Base-by-base conservation (phyloP, 805 yeast genomes). In the Pichia thaimueangensis region DNA sequence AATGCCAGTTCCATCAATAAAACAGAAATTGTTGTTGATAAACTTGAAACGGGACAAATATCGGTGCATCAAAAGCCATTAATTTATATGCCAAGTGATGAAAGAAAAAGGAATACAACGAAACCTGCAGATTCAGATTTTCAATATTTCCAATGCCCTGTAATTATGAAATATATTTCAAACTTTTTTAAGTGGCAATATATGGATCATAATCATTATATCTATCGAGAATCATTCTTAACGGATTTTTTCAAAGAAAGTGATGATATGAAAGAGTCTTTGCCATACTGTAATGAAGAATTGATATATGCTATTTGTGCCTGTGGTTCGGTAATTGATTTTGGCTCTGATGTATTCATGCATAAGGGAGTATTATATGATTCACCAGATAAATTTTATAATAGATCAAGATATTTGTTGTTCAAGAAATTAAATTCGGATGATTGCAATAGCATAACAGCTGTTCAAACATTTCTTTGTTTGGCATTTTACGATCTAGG, bases 401-500 rank as follows among this genome's bases (percentile, higher is more conserved):
- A 64, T 31, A 73, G 65, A 45, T 76, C 82, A 12, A 72, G 71
- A 48, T 30, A 55, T 5, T 49, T 64, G 25, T 52, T 74, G 3
- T 56, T 77, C 33, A 25, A 41, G 20, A 40, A 40, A 17, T 17
- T 27, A 12, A 45, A 45, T n/a, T 59, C 60, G 31, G 19, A 33
- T 10, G 60, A 65, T 39, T 59, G 71, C 21, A 68, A 71, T 27
- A 61, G 69, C 7, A 74, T 78, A 17, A 68, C 82, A 0, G 70
- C 78, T 0, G 66, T 78, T 8, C 85, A 78, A 54, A 71, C 81
- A 21, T 68, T 73, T 39, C 60, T 78, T n/a, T 64, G 79, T 27
- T 59, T 78, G 13, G 77, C 82, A 8, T 73, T 77, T 49, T 78
- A 76, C 54, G 84, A 78, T 55, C 67, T 78, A 21, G 77, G 80